These are phyloP conservation scores for Microthlaspi erraticum DNA, from an alignment of 345 rosid species.

Conservation along the genomic window DNA sequence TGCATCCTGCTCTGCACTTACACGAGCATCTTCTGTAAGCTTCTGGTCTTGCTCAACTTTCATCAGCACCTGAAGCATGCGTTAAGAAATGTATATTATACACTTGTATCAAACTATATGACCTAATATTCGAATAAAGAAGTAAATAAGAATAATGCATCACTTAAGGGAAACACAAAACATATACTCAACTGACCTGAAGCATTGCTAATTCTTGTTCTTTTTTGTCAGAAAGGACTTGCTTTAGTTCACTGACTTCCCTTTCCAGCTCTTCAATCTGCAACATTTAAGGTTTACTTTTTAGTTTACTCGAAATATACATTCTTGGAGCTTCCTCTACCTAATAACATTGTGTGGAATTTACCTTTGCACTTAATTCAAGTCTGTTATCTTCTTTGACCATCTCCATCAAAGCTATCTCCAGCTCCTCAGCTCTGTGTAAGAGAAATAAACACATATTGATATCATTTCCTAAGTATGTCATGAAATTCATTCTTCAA, in stretches of 20 bases:
- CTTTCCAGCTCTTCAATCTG: constrained; percentile 83
- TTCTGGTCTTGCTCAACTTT: constrained; percentile 88
- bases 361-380: constrained; percentile 79
- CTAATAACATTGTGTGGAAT: neutral
- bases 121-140: no score
- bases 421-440: constrained; percentile 92
- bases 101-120: neutral
- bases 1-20: constrained; percentile 79
- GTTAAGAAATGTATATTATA: neutral
- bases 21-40: constrained; percentile 89
- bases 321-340: neutral
- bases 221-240: constrained; percentile 73
- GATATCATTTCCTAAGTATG: neutral
- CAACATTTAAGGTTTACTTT: constrained; percentile 19
- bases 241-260: constrained; percentile 61
- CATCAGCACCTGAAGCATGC: constrained; percentile 65
- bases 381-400: constrained; percentile 86
- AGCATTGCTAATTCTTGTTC: constrained; percentile 92
- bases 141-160: no score
- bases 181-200: constrained; percentile 52
- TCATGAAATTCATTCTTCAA: neutral
- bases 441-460: constrained; percentile 34
- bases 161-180: neutral
- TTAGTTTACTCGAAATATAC: neutral
- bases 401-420: constrained; percentile 92